A percentile compares a stretch with the other conserved stretches of the same genome.
These are phyloP conservation scores for Geranomyces variabilis DNA, from an alignment of 192 early-diverging fungal species.

Conservation along the genomic window DNA sequence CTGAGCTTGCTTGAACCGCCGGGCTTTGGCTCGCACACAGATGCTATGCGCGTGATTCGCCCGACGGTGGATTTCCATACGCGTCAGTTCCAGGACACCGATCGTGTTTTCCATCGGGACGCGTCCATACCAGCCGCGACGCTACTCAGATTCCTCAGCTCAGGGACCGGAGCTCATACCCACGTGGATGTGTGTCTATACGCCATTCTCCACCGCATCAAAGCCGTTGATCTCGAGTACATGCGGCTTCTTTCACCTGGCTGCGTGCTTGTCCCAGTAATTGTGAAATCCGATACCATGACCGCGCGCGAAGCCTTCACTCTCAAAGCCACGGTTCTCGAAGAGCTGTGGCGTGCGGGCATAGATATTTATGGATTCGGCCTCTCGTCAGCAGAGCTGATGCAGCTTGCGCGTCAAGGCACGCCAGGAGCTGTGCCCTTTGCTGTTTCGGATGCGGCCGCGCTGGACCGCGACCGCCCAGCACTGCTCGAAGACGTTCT, in stretches of 20 bases:
- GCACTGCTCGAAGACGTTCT: conserved; percentile 4
- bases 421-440: conserved; percentile 60
- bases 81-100: conserved; percentile 43
- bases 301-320: conserved; percentile 52
- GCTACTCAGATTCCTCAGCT: conserved; percentile 32
- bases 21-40: conserved; percentile 46
- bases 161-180: conserved; percentile 42
- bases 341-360: conserved; percentile 49
- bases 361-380: conserved; percentile 66
- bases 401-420: conserved; percentile 46
- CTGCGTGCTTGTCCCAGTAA: conserved; percentile 68
- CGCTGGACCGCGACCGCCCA: conserved; percentile 1
- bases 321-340: conserved; percentile 56
- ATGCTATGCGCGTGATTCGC: conserved; percentile 43
- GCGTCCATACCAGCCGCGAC: conserved; percentile 3
- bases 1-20: conserved; percentile 51
- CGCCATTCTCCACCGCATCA: conserved; percentile 42
- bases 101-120: conserved; percentile 33
- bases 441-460: conserved; percentile 39
- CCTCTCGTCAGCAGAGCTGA: conserved; percentile 47
- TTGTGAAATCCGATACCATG: conserved; percentile 68
- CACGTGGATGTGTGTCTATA: conserved; percentile 52
- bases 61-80: conserved; percentile 46
- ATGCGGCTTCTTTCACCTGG: conserved; percentile 54
- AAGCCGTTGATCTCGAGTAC: conserved; percentile 38